Percentiles rank a stretch among this genome's conserved stretches.
These are phyloP conservation scores for Juglanconis juglandina DNA, from an alignment of 2,329 filamentous ascomycete species.

Conservation along the genomic window DNA sequence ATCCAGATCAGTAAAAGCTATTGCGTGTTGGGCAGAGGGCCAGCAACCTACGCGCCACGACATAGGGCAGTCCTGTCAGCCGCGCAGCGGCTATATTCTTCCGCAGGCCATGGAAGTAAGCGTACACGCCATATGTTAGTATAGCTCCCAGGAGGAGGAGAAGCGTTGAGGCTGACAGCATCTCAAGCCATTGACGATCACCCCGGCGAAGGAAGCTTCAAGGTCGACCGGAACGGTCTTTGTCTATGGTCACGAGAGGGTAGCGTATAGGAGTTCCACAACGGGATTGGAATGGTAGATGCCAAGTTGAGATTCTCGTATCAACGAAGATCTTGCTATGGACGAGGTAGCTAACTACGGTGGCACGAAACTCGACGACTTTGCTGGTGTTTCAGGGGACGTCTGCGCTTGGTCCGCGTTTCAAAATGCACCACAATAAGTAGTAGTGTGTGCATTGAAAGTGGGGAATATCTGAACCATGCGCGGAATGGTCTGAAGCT, in stretches of 20 bases:
- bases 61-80: slow-evolving; percentile 49
- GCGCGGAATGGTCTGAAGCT: too few species aligned
- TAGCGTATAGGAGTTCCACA: background rate
- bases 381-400: too few species aligned
- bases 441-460: too few species aligned
- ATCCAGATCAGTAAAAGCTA: slow-evolving; percentile 15
- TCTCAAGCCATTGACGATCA: slow-evolving; percentile 17
- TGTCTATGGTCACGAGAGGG: background rate
- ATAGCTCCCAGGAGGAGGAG: slow-evolving; percentile 31
- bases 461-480: too few species aligned
- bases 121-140: slow-evolving; percentile 33
- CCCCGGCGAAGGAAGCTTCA: background rate
- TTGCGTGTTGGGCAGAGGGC: background rate
- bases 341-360: too few species aligned
- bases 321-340: too few species aligned
- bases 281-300: background rate
- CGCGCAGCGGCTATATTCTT: slow-evolving; percentile 49
- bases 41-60: slow-evolving; percentile 45
- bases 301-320: too few species aligned
- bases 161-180: slow-evolving; percentile 37
- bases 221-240: background rate
- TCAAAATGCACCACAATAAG: too few species aligned
- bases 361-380: too few species aligned
- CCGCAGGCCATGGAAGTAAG: slow-evolving; percentile 32
- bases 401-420: too few species aligned